phyloP scores from a whole-genome alignment of 2,329 filamentous ascomycete species.

The Coleophoma eucalyptorum region DNA sequence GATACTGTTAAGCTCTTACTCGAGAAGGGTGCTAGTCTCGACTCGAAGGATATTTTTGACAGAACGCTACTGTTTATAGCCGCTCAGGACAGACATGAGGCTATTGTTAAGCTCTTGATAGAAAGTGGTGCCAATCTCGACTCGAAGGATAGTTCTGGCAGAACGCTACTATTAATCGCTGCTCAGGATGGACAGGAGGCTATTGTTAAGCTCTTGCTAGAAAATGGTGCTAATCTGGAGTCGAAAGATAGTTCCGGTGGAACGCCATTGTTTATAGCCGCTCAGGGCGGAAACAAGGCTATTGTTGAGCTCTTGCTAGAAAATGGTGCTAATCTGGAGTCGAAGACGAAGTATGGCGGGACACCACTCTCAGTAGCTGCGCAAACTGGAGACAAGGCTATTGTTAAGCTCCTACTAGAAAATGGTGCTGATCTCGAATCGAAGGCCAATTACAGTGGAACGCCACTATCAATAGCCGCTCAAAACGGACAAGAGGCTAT shows the following conservation, averaged over 20 bases:
- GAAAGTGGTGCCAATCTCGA: too few relatives aligned
- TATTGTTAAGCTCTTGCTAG: slow-evolving; percentile 7
- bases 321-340: slow-evolving; percentile 7
- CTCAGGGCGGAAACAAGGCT: slow-evolving; percentile 1
- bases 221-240: slow-evolving; percentile 8
- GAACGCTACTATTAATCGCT: slow-evolving; percentile 7
- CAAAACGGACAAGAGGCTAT: background rate
- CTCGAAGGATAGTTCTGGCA: background rate
- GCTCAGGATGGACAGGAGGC: slow-evolving; percentile 5
- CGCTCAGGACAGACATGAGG: too few relatives aligned
- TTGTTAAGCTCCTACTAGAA: slow-evolving; percentile 7
- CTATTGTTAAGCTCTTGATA: too few relatives aligned
- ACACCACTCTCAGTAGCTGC: slow-evolving; percentile 7
- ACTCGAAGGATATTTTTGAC: too few relatives aligned
- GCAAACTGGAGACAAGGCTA: slow-evolving; percentile 1
- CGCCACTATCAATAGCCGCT: background rate
- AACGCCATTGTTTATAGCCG: slow-evolving; percentile 9
- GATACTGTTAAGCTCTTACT: slow-evolving; percentile 8
- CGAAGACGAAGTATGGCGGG: slow-evolving; percentile 3
- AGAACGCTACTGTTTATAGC: too few relatives aligned
- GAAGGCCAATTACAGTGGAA: slow-evolving; percentile 4
- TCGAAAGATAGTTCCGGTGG: slow-evolving; percentile 4
- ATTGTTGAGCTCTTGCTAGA: slow-evolving; percentile 6
- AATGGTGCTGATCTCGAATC: slow-evolving; percentile 7
- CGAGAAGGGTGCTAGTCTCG: slow-evolving; percentile 5